Percentiles rank a stretch among this genome's conserved stretches.
Conservation (phyloP, 2,329 filamentous ascomycete species). For the Colletotrichum tanaceti region DNA sequence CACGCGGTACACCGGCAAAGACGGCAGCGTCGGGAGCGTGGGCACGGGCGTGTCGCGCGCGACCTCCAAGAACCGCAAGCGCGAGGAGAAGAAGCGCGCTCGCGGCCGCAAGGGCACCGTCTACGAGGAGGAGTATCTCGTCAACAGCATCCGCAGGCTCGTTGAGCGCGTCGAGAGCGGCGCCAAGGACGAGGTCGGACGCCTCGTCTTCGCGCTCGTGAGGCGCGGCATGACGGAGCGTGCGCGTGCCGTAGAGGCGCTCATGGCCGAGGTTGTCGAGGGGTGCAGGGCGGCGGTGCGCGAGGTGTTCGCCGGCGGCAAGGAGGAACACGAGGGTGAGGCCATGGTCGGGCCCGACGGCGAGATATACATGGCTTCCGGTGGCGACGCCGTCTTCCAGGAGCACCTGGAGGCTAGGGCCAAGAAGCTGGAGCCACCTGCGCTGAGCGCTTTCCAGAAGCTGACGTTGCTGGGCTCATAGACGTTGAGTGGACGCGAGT, state of each 20-base stretch:
- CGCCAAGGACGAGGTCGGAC: conserved; percentile 76
- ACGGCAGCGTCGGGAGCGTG: conserved; percentile 71
- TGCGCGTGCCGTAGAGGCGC: conserved; percentile 79
- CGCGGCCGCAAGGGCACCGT: conserved; percentile 95
- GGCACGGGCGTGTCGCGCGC: conserved; percentile 80
- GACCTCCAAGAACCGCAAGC: conserved; percentile 86
- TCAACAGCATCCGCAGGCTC: conserved; percentile 85
- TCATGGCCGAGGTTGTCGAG: conserved; percentile 79
- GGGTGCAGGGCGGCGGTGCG: conserved; percentile 73
- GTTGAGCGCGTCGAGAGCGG: conserved; percentile 82
- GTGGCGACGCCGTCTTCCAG: conserved; percentile 64
- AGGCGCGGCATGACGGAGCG: conserved; percentile 88
- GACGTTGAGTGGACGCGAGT: not conserved
- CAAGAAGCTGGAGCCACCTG: conserved; percentile 60
- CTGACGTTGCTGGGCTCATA: conserved; percentile 62
- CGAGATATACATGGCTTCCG: conserved; percentile 52
- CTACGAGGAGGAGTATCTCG: conserved; percentile 97
- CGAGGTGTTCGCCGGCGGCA: conserved; percentile 71
- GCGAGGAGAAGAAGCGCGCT: conserved; percentile 95
- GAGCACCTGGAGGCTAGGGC: conserved; percentile 61
- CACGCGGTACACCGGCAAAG: conserved; percentile 86
- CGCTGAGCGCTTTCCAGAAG: conserved; percentile 61
- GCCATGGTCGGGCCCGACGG: conserved; percentile 41
- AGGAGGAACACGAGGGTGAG: conserved; percentile 42
- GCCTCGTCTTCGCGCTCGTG: conserved; percentile 80